These are phyloP conservation scores for Leucaena leucocephala DNA, from an alignment of 306 rosid species.

Conservation along the genomic window DNA sequence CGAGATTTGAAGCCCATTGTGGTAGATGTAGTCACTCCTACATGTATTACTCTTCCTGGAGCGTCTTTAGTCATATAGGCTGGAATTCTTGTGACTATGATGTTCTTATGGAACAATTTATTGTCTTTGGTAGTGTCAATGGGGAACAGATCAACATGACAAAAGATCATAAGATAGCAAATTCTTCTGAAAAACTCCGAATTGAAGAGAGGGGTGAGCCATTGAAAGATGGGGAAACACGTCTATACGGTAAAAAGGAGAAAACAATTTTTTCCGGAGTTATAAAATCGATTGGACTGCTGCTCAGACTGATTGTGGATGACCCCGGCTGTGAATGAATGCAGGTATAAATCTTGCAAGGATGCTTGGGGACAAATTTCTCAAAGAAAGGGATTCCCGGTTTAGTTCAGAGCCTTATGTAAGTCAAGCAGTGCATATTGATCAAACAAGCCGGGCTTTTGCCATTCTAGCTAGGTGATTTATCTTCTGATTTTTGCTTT, in stretches of 20 bases:
- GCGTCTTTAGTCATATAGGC: not conserved
- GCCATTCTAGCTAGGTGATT: slow-evolving; percentile 89
- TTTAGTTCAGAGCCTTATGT: slow-evolving; percentile 90
- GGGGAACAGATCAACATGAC: slow-evolving; percentile 82
- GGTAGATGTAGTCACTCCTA: slow-evolving; percentile 6
- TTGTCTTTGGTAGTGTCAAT: slow-evolving; percentile 62
- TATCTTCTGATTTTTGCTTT: slow-evolving; percentile 35
- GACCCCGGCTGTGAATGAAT: not conserved
- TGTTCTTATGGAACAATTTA: slow-evolving; percentile 15
- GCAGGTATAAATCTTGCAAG: slow-evolving; percentile 95
- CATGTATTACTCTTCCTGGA: not conserved
- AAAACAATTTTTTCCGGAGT: slow-evolving; percentile 6
- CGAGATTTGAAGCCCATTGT: slow-evolving; percentile 9
- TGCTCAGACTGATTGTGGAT: slow-evolving; percentile 38
- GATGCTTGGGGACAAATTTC: slow-evolving; percentile 98
- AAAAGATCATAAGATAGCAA: slow-evolving; percentile 82
- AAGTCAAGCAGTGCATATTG: slow-evolving; percentile 70
- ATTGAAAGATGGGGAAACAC: slow-evolving; percentile 86
- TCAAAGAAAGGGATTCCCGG: slow-evolving; percentile 91
- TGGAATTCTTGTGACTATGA: slow-evolving; percentile 19
- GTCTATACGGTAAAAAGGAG: slow-evolving; percentile 69
- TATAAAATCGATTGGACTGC: slow-evolving; percentile 25
- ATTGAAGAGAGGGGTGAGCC: slow-evolving; percentile 82
- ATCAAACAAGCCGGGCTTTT: slow-evolving; percentile 63
- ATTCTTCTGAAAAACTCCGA: slow-evolving; percentile 72